Percentiles rank a stretch among this genome's conserved stretches.
Evolutionary conservation across 2,329 filamentous ascomycete species (phyloP).

Genomic region (Neopestalotiopsis sp.): DNA sequence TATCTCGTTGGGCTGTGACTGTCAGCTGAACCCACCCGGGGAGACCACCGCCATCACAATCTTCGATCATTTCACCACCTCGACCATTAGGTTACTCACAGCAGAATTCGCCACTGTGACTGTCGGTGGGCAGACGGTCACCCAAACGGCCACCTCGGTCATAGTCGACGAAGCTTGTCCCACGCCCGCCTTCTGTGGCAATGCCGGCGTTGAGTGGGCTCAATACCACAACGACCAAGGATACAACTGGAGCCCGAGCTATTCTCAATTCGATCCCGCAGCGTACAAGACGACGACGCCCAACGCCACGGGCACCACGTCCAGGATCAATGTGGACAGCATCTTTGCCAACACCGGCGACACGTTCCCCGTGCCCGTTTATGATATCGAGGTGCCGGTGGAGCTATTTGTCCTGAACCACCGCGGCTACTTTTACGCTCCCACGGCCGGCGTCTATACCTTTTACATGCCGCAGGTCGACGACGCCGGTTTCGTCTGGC

Average conservation of each 20-base stretch:
- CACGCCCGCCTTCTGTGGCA: neutral
- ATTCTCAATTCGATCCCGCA: neutral
- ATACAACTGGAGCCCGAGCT: neutral
- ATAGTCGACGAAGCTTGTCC: neutral
- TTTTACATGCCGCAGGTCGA: neutral
- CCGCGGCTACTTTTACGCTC: neutral
- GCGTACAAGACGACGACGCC: neutral
- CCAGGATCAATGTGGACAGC: neutral
- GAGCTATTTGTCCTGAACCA: neutral
- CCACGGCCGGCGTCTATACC: neutral
- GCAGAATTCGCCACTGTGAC: neutral
- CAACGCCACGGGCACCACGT: neutral
- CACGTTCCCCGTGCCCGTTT: neutral
- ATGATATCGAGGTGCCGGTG: neutral
- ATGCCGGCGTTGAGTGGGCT: neutral
- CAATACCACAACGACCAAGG: neutral
- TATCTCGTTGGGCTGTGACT: neutral
- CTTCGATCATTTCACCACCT: neutral
- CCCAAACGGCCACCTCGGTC: neutral
- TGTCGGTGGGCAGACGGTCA: neutral
- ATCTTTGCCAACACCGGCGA: neutral
- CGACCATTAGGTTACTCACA: neutral
- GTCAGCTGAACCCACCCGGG: neutral
- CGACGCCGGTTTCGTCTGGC: neutral
- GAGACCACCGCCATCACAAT: neutral